Conservation (phyloP, 1,284 basidiomycete species). For the Inonotus obliquus region DNA sequence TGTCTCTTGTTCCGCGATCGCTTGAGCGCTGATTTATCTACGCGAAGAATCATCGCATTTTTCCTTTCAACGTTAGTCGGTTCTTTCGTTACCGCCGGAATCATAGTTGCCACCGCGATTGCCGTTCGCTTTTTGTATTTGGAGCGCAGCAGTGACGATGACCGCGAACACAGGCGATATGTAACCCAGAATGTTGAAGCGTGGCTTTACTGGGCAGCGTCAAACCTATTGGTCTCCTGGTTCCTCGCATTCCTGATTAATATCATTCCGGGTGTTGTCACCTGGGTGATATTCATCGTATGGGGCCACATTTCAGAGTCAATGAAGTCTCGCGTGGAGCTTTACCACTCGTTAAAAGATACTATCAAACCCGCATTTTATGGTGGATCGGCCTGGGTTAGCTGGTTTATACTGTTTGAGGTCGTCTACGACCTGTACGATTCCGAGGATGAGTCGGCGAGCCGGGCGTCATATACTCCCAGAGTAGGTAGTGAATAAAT, state of each 20-base stretch:
- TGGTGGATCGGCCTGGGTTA: constrained; percentile 58
- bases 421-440: constrained; percentile 56
- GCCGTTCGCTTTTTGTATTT: constrained; percentile 68
- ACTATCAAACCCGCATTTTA: constrained; percentile 66
- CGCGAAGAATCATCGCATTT: constrained; percentile 48
- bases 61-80: constrained; percentile 70
- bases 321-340: constrained; percentile 60
- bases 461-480: constrained; percentile 53
- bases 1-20: background rate
- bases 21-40: constrained; percentile 3
- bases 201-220: constrained; percentile 76
- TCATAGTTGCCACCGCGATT: constrained; percentile 56
- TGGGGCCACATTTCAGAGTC: constrained; percentile 74
- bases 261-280: constrained; percentile 51
- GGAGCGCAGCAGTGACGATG: constrained; percentile 37
- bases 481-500: constrained; percentile 27
- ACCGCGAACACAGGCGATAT: constrained; percentile 50
- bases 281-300: constrained; percentile 46
- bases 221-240: constrained; percentile 73
- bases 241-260: constrained; percentile 67
- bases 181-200: constrained; percentile 65
- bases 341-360: constrained; percentile 64
- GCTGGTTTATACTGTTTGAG: constrained; percentile 66
- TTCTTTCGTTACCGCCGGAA: constrained; percentile 55
- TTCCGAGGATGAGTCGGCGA: constrained; percentile 33